Evolutionary conservation across 805 yeast genomes (phyloP).

Genomic region (Saccharomycopsis malanga): DNA sequence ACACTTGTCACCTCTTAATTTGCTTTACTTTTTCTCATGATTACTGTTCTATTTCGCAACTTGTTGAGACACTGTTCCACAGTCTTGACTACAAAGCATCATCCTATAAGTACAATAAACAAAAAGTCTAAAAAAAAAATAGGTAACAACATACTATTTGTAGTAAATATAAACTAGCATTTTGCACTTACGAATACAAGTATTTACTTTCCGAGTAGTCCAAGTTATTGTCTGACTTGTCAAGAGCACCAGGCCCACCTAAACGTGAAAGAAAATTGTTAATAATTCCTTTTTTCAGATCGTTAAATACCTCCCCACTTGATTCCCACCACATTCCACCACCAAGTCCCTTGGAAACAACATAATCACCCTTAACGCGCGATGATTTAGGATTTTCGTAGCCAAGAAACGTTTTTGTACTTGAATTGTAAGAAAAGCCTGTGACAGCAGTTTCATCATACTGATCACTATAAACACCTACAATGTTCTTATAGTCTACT

Average conservation of each 20-base stretch:
- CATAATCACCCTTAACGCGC: conserved; percentile 52
- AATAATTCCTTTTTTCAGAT: background rate
- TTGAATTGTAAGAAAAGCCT: conserved; percentile 38
- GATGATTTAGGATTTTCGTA: background rate
- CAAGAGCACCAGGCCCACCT: conserved; percentile 18
- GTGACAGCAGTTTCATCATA: conserved; percentile 50
- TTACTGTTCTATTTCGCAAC: no score
- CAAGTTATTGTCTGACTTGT: conserved; percentile 13
- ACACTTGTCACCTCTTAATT: no score
- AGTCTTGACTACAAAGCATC: no score
- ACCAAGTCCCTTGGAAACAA: conserved; percentile 42
- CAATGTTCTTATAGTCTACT: conserved; percentile 51
- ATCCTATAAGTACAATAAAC: no score
- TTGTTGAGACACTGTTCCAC: no score
- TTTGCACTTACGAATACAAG: conserved; percentile 4
- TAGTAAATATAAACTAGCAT: no score
- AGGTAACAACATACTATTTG: no score
- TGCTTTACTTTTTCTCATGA: no score
- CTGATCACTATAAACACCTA: conserved; percentile 39
- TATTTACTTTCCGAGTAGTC: conserved; percentile 20
- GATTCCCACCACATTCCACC: conserved; percentile 98
- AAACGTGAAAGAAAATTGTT: conserved; percentile 32
- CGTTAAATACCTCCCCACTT: conserved; percentile 55
- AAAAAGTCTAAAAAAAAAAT: no score
- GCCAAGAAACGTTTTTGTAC: conserved; percentile 1